Percentiles rank a stretch among this genome's conserved stretches.
phyloP scores from a whole-genome alignment of 164 flowering plant genomes.

The Hamamelis virginiana region DNA sequence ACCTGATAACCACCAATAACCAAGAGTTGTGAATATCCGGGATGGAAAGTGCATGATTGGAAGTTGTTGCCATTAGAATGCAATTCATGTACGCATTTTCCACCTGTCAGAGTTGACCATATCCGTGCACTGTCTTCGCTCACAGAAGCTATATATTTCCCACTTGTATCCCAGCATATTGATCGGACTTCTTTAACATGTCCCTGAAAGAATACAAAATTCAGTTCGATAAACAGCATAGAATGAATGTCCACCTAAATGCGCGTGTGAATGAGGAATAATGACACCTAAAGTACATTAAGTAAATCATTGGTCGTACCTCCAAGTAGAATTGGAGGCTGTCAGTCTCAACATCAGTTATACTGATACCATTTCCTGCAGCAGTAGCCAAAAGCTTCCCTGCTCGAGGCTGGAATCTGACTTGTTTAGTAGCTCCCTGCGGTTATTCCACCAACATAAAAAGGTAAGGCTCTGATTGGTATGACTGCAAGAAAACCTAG shows the following conservation, averaged over 20 bases:
- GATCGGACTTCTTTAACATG: conserved; percentile 22
- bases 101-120: conserved; percentile 21
- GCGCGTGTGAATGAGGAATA: neutral
- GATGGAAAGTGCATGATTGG: conserved; percentile 34
- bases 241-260: neutral
- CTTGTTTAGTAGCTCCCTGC: conserved; percentile 24
- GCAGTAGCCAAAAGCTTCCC: conserved; percentile 27
- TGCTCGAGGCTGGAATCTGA: conserved; percentile 25
- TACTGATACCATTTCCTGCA: conserved; percentile 14
- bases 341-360: conserved; percentile 27
- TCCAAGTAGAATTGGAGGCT: conserved; percentile 7
- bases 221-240: neutral
- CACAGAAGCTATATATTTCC: conserved; percentile 27
- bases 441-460: neutral
- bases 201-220: conserved; percentile 18
- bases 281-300: neutral
- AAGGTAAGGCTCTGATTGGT: neutral
- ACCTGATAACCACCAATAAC: conserved; percentile 35
- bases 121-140: conserved; percentile 30
- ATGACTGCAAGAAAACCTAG: neutral
- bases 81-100: conserved; percentile 26
- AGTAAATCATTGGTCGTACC: conserved; percentile 10
- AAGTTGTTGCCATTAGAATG: conserved; percentile 24
- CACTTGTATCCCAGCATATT: conserved; percentile 30
- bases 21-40: conserved; percentile 20